phyloP scores from a whole-genome alignment of 805 yeast species.

The Torulaspora indica region DNA sequence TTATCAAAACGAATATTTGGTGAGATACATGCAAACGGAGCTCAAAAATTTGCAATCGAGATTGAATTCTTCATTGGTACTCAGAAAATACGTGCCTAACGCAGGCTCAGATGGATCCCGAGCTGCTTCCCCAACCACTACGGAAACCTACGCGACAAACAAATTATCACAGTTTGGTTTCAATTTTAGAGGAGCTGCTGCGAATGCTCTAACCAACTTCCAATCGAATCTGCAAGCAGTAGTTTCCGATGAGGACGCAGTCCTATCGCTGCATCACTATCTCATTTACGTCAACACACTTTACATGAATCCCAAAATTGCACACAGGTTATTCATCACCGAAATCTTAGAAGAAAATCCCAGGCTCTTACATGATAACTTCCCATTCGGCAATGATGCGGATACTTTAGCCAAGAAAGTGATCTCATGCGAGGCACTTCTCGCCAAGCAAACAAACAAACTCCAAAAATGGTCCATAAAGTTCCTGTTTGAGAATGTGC shows the following conservation, averaged over 20 bases:
- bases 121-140: conserved; percentile 15
- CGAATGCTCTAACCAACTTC: conserved; percentile 41
- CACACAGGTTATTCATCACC: conserved; percentile 44
- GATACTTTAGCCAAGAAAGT: conserved; percentile 29
- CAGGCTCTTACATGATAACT: conserved; percentile 34
- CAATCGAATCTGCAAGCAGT: conserved; percentile 35
- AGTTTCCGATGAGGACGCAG: conserved; percentile 31
- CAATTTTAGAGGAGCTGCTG: conserved; percentile 37
- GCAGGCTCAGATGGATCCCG: conserved; percentile 5
- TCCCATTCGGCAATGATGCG: conserved; percentile 39
- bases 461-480: conserved; percentile 39
- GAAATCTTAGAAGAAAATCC: conserved; percentile 34
- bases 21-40: conserved; percentile 29
- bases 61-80: conserved; percentile 16
- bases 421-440: conserved; percentile 21
- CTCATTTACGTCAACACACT: conserved; percentile 70
- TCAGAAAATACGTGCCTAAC: conserved; percentile 28
- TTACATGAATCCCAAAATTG: conserved; percentile 55
- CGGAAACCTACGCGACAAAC: conserved; percentile 14
- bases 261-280: conserved; percentile 50
- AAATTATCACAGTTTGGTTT: conserved; percentile 30
- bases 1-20: conserved; percentile 32
- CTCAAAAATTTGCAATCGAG: conserved; percentile 28
- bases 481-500: conserved; percentile 39
- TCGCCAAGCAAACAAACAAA: conserved; percentile 30